Base-by-base conservation (phyloP, 148 eudicot species). In the Mesembryanthemum crystallinum region DNA sequence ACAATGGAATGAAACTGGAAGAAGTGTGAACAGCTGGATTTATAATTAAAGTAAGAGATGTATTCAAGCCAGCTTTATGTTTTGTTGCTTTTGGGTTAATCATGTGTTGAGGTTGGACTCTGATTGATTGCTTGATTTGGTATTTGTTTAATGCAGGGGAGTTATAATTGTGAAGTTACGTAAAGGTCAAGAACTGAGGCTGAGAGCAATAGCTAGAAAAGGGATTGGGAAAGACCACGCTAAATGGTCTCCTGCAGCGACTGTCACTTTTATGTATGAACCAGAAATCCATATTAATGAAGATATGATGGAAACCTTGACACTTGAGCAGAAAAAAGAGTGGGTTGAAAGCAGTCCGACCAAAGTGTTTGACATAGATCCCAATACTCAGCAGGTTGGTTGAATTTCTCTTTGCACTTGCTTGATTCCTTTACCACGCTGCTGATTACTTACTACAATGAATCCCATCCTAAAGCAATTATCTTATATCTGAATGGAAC, bases 181-280 rank as follows among this genome's bases (percentile, higher is more conserved):
- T 5, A 94, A 92, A 54, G 97, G 99, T 73, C 97, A 95, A 73
- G 99, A 95, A 82, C 83, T 92, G 84, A 87, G 86, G 79, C 88
- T 95, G 66, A 89, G 98, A 86, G 98, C 97, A 78, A 95, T 95
- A 37, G 98, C 98, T 45, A 90, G 98, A 62, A 95, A 95, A 79
- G 99, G 99, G 29, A 95, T 95, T 42, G 99, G 99, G 64, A 95
- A 95, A 86, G 97, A 95, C 84, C 96, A 95, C 79, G 97, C 97
- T 21, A 95, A 95, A 79, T 95, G 99, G 99, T 92, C 97, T 23
- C 97, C 99, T 82, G 97, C 97, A 33, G 97, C 99, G 71, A 95
- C 99, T 69, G 99, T 92, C 60, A 90, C 97, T 39, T 95, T 95
- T 83, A 90, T 92, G 99, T 92, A 92, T 83, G 99, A 95, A 69